Evolutionary conservation across 2,329 filamentous ascomycete species (phyloP).

Genomic region (Rutstroemia sp.): DNA sequence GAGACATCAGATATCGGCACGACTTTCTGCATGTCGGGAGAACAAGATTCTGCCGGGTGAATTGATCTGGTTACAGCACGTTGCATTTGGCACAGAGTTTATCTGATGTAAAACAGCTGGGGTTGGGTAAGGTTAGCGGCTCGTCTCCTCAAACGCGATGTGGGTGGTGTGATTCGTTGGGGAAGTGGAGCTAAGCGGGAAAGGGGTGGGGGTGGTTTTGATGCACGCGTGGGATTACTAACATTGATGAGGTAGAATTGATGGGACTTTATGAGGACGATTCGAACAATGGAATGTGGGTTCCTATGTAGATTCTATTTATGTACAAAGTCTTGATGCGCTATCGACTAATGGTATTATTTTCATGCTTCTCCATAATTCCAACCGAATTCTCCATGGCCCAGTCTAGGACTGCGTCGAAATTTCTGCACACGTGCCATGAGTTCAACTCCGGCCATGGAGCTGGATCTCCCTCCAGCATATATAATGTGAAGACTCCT

Average conservation of each 20-base stretch:
- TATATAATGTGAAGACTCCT: slow-evolving; percentile 46
- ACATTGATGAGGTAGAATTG: no score
- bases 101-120: background rate
- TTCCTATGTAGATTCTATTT: background rate
- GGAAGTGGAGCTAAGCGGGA: no score
- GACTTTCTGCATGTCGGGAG: background rate
- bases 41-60: no score
- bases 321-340: background rate
- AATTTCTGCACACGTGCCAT: slow-evolving; percentile 46
- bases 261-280: no score
- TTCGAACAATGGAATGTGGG: background rate
- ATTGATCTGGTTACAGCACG: no score
- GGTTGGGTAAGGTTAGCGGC: no score
- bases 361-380: slow-evolving; percentile 25
- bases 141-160: no score
- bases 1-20: background rate
- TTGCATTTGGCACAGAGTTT: background rate
- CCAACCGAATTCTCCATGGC: slow-evolving; percentile 43
- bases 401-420: slow-evolving; percentile 44
- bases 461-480: slow-evolving; percentile 36
- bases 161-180: no score
- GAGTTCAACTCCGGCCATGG: slow-evolving; percentile 50
- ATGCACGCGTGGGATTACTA: no score
- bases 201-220: no score
- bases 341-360: background rate